These are phyloP conservation scores for Jamesozyma rosinii DNA, from an alignment of 805 yeast genomes.

Conservation along the genomic window DNA sequence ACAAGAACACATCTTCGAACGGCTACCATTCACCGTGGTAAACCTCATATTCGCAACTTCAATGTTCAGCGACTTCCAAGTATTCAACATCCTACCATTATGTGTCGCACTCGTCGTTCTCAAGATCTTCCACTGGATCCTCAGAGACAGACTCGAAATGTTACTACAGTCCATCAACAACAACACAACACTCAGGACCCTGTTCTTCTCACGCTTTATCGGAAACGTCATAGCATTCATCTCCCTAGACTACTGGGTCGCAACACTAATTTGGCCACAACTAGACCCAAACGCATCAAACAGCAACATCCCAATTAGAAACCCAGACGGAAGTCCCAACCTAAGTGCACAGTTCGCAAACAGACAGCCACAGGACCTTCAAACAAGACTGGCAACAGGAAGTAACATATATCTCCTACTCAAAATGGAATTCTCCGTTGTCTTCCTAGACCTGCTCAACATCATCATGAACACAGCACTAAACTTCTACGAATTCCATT, in stretches of 20 bases:
- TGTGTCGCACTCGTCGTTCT: constrained; percentile 38
- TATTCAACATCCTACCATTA: constrained; percentile 36
- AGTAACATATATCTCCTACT: constrained; percentile 48
- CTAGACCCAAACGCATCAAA: neutral
- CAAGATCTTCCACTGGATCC: constrained; percentile 71
- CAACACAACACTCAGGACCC: constrained; percentile 26
- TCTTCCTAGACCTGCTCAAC: constrained; percentile 43
- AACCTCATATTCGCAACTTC: constrained; percentile 51
- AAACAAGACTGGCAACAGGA: neutral
- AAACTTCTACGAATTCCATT: constrained; percentile 45
- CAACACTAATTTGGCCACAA: neutral
- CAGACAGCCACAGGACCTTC: neutral
- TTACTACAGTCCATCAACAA: constrained; percentile 37
- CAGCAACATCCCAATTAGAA: neutral
- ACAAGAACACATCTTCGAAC: constrained; percentile 60
- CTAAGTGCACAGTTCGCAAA: neutral
- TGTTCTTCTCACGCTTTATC: constrained; percentile 18
- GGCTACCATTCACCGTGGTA: constrained; percentile 54
- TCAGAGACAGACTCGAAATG: constrained; percentile 40
- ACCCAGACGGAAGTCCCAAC: neutral
- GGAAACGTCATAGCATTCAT: constrained; percentile 37
- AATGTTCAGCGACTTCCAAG: constrained; percentile 41
- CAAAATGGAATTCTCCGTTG: constrained; percentile 67
- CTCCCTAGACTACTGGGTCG: constrained; percentile 36
- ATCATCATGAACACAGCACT: constrained; percentile 14